Evolutionary conservation across 2,329 filamentous ascomycete species (phyloP).

Genomic region (Pseudopithomyces maydicus): DNA sequence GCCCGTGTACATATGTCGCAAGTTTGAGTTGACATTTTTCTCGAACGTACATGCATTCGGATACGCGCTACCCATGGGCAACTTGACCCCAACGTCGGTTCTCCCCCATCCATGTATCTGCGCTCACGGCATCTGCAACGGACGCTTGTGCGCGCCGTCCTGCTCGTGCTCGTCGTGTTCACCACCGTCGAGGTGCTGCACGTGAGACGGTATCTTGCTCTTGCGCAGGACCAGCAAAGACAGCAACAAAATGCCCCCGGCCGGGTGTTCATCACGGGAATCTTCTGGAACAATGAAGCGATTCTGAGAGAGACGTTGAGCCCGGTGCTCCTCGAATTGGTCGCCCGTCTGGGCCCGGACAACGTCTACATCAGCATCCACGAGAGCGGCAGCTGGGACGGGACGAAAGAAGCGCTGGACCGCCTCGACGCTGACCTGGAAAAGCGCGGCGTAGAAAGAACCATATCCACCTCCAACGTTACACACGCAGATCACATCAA

Average conservation of each 20-base stretch:
- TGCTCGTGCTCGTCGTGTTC: neutral
- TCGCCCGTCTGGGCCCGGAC: conserved; percentile 59
- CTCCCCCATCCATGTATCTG: neutral
- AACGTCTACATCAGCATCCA: conserved; percentile 72
- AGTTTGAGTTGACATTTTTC: no score
- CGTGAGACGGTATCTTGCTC: neutral
- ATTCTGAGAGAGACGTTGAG: conserved; percentile 67
- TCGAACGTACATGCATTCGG: no score
- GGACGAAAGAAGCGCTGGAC: conserved; percentile 64
- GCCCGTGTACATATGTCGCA: no score
- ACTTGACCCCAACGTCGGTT: no score
- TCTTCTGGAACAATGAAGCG: conserved; percentile 69
- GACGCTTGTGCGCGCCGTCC: neutral
- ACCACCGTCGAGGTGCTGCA: neutral
- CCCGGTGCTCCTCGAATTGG: conserved; percentile 61
- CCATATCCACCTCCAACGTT: conserved; percentile 62
- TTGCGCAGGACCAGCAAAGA: neutral
- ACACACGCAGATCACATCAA: conserved; percentile 51
- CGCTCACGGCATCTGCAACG: neutral
- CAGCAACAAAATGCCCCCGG: neutral
- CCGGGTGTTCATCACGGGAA: conserved; percentile 67
- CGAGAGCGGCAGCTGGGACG: conserved; percentile 71
- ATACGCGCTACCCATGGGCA: no score
- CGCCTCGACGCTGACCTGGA: conserved; percentile 61
- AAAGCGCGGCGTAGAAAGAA: conserved; percentile 56